These are phyloP conservation scores for Pseudopithomyces maydicus DNA, from an alignment of 2,329 filamentous ascomycete genomes.

Conservation along the genomic window DNA sequence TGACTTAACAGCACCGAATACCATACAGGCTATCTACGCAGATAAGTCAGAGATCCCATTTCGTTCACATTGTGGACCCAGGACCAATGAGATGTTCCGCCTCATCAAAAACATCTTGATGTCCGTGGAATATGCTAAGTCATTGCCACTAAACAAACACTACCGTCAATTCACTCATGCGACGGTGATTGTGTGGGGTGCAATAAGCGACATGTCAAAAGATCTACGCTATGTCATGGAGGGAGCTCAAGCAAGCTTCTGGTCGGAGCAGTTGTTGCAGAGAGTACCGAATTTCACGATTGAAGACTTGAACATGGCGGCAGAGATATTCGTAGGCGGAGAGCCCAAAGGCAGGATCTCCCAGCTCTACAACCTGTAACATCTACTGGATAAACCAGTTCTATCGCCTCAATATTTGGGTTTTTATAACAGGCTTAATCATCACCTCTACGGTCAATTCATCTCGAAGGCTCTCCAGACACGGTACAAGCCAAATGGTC, in stretches of 20 bases:
- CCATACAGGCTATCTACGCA: not conserved
- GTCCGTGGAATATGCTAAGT: conserved; percentile 16
- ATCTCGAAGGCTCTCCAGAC: too few species aligned
- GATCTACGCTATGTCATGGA: conserved; percentile 6
- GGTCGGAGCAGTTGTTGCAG: conserved; percentile 13
- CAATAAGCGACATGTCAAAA: conserved; percentile 10
- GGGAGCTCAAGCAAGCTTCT: conserved; percentile 6
- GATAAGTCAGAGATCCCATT: not conserved
- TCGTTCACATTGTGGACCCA: conserved; percentile 8
- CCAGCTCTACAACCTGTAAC: conserved; percentile 16
- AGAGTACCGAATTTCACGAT: conserved; percentile 12
- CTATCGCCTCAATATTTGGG: too few species aligned
- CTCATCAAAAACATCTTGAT: conserved; percentile 18
- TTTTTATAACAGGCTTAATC: too few species aligned
- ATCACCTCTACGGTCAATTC: too few species aligned
- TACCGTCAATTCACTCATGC: conserved; percentile 15
- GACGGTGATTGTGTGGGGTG: conserved; percentile 19
- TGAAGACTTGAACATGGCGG: conserved; percentile 20
- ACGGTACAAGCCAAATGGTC: too few species aligned
- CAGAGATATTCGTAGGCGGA: conserved; percentile 22
- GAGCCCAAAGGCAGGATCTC: conserved; percentile 15
- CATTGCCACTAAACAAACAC: conserved; percentile 19
- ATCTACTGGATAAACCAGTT: too few species aligned
- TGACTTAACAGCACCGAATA: conserved; percentile 1
- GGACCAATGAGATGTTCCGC: conserved; percentile 12